These are phyloP conservation scores for Oenanthe javanica DNA, from an alignment of 140 eudicot genomes.

Conservation along the genomic window DNA sequence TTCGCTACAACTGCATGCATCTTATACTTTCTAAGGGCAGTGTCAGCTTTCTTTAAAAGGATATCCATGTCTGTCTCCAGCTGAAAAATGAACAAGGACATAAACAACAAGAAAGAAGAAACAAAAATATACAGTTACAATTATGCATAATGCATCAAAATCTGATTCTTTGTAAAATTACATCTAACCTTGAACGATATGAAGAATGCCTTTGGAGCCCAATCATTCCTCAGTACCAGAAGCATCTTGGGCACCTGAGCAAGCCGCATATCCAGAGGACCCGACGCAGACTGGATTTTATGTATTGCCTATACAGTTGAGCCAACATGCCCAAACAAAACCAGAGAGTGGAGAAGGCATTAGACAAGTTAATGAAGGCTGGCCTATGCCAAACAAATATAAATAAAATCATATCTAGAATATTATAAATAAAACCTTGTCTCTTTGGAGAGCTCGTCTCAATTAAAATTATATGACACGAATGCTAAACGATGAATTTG, in stretches of 20 bases:
- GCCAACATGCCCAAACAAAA: background rate
- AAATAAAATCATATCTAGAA: background rate
- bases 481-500: background rate
- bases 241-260: constrained; percentile 86
- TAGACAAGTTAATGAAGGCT: background rate
- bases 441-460: background rate
- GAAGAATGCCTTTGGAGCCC: constrained; percentile 89
- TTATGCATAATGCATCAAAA: background rate
- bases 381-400: background rate
- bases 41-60: constrained; percentile 34
- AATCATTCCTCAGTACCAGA: constrained; percentile 58
- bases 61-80: constrained; percentile 77
- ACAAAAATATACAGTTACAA: background rate
- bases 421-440: background rate
- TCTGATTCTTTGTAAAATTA: background rate
- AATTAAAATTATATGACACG: background rate
- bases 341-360: background rate
- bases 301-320: constrained; percentile 48
- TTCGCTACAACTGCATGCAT: constrained; percentile 86
- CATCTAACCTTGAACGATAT: constrained; percentile 61
- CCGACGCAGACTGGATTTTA: constrained; percentile 50
- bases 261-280: constrained; percentile 14
- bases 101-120: background rate
- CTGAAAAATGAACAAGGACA: constrained; percentile 27
- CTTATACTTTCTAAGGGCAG: constrained; percentile 65